These are phyloP conservation scores for Fusarium circinatum DNA, from an alignment of 2,329 filamentous ascomycete genomes.

Conservation along the genomic window DNA sequence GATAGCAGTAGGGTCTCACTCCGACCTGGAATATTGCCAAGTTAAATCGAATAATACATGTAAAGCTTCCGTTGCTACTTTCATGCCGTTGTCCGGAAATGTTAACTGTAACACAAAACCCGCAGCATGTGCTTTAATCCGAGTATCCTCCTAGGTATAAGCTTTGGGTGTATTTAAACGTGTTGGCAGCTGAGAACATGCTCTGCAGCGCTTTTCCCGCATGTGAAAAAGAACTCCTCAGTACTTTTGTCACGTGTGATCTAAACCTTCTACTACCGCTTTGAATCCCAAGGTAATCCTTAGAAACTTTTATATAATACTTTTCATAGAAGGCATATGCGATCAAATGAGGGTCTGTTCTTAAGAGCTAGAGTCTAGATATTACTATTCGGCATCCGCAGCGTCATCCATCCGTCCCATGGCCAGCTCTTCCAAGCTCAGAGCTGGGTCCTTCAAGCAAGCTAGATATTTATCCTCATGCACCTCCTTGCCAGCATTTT, in stretches of 20 bases:
- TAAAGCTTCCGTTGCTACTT: not conserved
- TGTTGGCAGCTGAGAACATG: not conserved
- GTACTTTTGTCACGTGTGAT: not conserved
- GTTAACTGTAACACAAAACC: not conserved
- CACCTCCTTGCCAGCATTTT: not conserved
- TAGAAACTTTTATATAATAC: not conserved
- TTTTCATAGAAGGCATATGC: not conserved
- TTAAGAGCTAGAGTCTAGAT: not conserved
- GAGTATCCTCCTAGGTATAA: not conserved
- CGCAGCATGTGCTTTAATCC: not conserved
- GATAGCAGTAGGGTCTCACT: not conserved
- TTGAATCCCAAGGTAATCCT: rapidly evolving
- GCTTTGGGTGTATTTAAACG: rapidly evolving
- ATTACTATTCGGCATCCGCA: not conserved
- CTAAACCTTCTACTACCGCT: not conserved
- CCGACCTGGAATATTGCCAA: not conserved
- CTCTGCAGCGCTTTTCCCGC: not conserved
- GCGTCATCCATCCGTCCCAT: not conserved
- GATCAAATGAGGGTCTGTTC: not conserved
- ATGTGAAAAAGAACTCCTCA: not conserved
- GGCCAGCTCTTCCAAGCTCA: not conserved
- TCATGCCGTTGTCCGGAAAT: rapidly evolving
- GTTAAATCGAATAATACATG: not conserved
- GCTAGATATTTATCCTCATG: not conserved
- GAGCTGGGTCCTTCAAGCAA: not conserved